Evolutionary conservation across 2,329 filamentous ascomycete genomes (phyloP).

Genomic region (Tolypocladium tropicale): DNA sequence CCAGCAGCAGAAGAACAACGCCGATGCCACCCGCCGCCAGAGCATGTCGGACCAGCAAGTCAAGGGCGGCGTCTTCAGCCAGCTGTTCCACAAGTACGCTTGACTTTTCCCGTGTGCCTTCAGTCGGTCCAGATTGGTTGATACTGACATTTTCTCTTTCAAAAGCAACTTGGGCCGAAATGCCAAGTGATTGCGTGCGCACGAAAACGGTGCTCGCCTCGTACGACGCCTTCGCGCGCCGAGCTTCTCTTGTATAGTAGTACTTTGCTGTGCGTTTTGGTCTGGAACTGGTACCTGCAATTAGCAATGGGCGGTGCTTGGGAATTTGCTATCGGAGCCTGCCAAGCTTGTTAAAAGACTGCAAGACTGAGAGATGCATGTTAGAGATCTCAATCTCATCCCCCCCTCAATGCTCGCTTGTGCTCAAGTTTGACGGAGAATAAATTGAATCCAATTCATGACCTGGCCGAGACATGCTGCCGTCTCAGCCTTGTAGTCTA

Average conservation of each 20-base stretch:
- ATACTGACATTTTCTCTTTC: neutral
- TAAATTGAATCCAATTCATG: neutral
- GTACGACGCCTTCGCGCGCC: neutral
- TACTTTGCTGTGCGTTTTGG: neutral
- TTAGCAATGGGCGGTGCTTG: neutral
- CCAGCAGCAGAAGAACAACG: slow-evolving; percentile 38
- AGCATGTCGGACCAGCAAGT: slow-evolving; percentile 44
- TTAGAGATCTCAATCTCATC: neutral
- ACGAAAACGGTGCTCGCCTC: neutral
- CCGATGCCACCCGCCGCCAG: slow-evolving; percentile 38
- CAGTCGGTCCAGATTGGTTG: neutral
- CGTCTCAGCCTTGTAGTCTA: neutral
- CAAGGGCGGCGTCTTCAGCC: slow-evolving; percentile 37
- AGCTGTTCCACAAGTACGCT: slow-evolving; percentile 47
- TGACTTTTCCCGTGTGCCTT: neutral
- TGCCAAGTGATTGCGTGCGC: slow-evolving; percentile 8
- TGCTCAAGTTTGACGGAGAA: no score
- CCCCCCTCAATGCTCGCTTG: no score
- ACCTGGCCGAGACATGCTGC: neutral
- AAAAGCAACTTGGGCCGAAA: slow-evolving; percentile 24
- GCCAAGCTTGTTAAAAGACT: neutral
- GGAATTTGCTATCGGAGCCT: neutral
- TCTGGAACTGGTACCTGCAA: neutral
- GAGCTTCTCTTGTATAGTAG: neutral
- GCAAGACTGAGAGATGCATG: neutral